Evolutionary conservation across 1,284 basidiomycete species (phyloP), one percentile per base, ranked within the genome.

Genomic region (Fomitopsis palustris): DNA sequence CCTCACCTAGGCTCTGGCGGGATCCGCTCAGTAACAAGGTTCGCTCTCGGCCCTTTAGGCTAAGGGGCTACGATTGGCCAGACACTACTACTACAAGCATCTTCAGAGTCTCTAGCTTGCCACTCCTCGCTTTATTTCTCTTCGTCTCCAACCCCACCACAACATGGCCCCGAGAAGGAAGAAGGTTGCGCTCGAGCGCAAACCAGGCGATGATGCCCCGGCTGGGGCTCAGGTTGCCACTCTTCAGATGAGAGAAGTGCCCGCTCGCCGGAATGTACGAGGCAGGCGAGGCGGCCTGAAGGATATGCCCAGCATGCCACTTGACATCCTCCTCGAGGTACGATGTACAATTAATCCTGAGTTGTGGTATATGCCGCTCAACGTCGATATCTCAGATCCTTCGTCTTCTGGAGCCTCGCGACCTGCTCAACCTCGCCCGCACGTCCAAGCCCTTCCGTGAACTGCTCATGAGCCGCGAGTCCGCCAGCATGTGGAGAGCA

Each of bases 401-500:
- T 54, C 70, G 74, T 9, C 71, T 78, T 56, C 68, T 84, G 47
- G 66, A 71, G 47, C 81, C 83, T 0, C 63, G 74, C 33, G 83
- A 85, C 62, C 67, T 85, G 42, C 69, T 83, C 12, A 67, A 70
- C 61, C 72, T 82, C 1, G 66, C 78, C 5, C 70, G 79, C 23
- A 73, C 76, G 2, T 76, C 68, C 25, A 75, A 73, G 39, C 57
- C 57, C 0, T 66, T 80, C 16, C 76, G 78, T 14, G 59, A 56
- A 7, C 67, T 76, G 6, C 70, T 82, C 19, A 67, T 78, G 74
- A 70, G 72, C 58, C 72, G 69, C 42, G 62, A 68, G 14, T 70
- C 73, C 0, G 66, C 63, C 14, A 61, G 73, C 4, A 72, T 83
- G 12, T 86, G 82, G 84, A 77, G 75, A 61, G 62, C 60, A 2